Percentiles rank a stretch among this genome's conserved stretches.
phyloP scores from a whole-genome alignment of 345 rosid genomes.

The Conringia planisiliqua region DNA sequence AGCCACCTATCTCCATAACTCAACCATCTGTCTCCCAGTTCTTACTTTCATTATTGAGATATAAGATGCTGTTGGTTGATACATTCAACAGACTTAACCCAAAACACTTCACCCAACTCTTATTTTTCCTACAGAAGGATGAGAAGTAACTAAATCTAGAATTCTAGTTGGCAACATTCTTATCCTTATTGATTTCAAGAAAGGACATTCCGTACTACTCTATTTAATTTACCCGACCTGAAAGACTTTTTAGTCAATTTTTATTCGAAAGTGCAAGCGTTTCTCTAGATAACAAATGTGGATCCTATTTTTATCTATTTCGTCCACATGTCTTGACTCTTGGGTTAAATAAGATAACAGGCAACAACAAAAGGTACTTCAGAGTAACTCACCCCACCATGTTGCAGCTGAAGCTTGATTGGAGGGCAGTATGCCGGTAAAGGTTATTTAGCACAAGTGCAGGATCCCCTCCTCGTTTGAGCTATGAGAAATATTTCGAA shows the following conservation, averaged over 20 bases:
- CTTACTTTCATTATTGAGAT: background rate
- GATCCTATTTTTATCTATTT: background rate
- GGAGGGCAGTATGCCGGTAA: conserved; percentile 86
- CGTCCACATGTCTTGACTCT: background rate
- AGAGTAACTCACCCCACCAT: conserved; percentile 79
- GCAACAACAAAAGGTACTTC: conserved; percentile 1
- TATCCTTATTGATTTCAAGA: background rate
- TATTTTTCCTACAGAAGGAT: background rate
- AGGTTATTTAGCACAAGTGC: conserved; percentile 78
- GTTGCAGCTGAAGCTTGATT: conserved; percentile 95
- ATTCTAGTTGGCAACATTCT: background rate
- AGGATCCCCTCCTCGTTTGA: conserved; percentile 87
- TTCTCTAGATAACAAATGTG: background rate
- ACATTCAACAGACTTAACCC: background rate
- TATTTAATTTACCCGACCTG: background rate
- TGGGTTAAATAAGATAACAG: background rate
- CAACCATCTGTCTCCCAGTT: background rate
- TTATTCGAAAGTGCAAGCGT: background rate
- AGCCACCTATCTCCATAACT: background rate
- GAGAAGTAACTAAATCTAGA: background rate
- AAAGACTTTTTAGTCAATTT: background rate
- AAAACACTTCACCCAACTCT: background rate
- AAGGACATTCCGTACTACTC: background rate
- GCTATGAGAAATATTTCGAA: conserved; percentile 38
- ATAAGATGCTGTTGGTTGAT: background rate